phyloP scores from a whole-genome alignment of 129 eudicot species.

The Lactuca sativa region DNA sequence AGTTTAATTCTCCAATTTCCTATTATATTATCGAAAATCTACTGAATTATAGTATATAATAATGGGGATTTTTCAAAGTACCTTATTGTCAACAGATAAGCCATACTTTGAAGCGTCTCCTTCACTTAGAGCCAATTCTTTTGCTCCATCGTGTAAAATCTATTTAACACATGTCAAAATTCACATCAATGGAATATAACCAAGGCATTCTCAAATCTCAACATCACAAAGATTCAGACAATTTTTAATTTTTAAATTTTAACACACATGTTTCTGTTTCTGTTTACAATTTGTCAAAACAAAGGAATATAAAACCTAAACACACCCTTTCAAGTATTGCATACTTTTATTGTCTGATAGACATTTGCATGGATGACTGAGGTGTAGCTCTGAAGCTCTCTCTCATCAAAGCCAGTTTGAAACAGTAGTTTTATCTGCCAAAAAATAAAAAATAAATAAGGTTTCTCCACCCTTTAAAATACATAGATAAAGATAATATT shows the following conservation, averaged over 20 bases:
- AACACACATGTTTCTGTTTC: conserved; percentile 8
- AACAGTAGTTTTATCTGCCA: conserved; percentile 92
- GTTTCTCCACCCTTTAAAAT: not conserved
- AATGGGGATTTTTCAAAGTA: conserved; percentile 16
- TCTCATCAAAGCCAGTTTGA: conserved; percentile 92
- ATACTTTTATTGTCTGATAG: conserved; percentile 96
- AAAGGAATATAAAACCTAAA: conserved; percentile 51
- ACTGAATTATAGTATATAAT: too few relatives aligned
- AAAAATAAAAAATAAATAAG: not conserved
- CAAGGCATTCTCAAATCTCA: conserved; percentile 3
- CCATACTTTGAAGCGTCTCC: conserved; percentile 67
- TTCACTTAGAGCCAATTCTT: conserved; percentile 79
- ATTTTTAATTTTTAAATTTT: conserved; percentile 1
- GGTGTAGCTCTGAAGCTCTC: conserved; percentile 82
- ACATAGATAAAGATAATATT: not conserved
- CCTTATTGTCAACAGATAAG: conserved; percentile 70
- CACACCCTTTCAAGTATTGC: conserved; percentile 82
- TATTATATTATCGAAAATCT: not conserved
- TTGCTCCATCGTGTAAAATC: conserved; percentile 86
- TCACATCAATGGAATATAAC: conserved; percentile 1
- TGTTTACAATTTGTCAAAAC: conserved; percentile 22
- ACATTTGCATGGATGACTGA: conserved; percentile 96
- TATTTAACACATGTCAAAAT: conserved; percentile 26
- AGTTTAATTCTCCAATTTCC: conserved; percentile 1
- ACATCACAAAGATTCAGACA: conserved; percentile 15